Evolutionary conservation across 495 filamentous ascomycete genomes (phyloP).

Genomic region (Amniculicola lignicola): DNA sequence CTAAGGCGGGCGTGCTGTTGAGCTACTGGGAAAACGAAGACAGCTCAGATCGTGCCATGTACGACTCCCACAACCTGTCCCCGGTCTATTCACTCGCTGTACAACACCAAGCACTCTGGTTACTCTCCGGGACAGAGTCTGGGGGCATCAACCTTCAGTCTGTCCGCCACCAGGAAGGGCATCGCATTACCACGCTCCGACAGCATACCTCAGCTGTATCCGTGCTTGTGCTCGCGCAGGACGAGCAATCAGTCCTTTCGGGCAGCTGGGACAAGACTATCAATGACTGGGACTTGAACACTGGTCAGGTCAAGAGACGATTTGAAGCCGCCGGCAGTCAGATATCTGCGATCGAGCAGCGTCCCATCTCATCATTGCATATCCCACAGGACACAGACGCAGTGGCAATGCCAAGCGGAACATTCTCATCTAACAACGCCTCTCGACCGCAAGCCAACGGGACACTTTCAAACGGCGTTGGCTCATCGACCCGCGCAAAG

Average conservation of each 20-base stretch:
- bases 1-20: conserved; percentile 86
- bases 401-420: conserved; percentile 56
- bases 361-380: conserved; percentile 70
- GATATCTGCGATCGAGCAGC: conserved; percentile 80
- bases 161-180: conserved; percentile 93
- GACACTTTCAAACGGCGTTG: conserved; percentile 48
- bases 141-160: conserved; percentile 92
- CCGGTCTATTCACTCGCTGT: conserved; percentile 93
- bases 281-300: conserved; percentile 93
- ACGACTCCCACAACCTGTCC: conserved; percentile 59
- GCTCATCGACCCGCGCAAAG: conserved; percentile 10
- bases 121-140: conserved; percentile 83
- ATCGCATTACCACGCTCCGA: conserved; percentile 72
- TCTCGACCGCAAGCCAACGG: conserved; percentile 51
- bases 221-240: conserved; percentile 72
- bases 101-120: conserved; percentile 85
- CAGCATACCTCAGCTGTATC: conserved; percentile 92
- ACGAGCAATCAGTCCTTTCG: conserved; percentile 84
- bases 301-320: conserved; percentile 67
- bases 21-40: conserved; percentile 95
- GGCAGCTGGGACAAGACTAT: conserved; percentile 96
- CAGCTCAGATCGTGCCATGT: conserved; percentile 29
- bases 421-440: conserved; percentile 62
- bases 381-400: conserved; percentile 71
- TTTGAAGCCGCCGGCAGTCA: conserved; percentile 78